Percentiles rank a stretch among this genome's conserved stretches.
phyloP scores from a whole-genome alignment of 2,329 filamentous ascomycete species.

The Paraphoma sp. region DNA sequence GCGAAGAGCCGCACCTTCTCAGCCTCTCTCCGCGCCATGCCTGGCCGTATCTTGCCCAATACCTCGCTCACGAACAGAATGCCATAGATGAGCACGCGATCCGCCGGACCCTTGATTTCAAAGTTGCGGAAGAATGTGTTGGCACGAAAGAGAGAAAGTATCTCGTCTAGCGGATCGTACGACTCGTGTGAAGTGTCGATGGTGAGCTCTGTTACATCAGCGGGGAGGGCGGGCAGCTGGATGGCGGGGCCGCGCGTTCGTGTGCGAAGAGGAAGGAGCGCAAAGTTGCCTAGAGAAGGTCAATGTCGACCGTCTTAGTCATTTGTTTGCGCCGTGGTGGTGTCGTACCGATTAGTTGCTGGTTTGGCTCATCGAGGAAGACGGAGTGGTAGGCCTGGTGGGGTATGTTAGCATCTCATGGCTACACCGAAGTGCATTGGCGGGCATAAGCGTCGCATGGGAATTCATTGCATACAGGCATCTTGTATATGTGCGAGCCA shows the following conservation, averaged over 20 bases:
- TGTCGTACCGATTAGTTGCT: constrained; percentile 66
- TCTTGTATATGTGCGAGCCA: constrained; percentile 42
- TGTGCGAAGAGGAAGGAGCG: constrained; percentile 91
- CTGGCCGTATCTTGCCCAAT: constrained; percentile 82
- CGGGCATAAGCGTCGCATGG: background rate
- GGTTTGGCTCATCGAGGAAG: constrained; percentile 82
- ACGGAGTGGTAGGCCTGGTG: constrained; percentile 95
- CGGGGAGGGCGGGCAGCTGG: constrained; percentile 69
- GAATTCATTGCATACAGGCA: constrained; percentile 52
- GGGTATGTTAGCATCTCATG: constrained; percentile 18
- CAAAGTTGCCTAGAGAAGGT: constrained; percentile 76
- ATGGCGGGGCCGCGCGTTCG: constrained; percentile 95
- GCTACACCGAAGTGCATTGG: background rate
- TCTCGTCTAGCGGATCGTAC: constrained; percentile 96
- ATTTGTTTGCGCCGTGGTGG: background rate
- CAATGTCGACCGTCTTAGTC: background rate
- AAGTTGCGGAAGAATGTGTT: constrained; percentile 99
- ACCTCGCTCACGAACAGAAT: constrained; percentile 95
- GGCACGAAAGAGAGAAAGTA: constrained; percentile 89
- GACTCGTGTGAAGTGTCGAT: constrained; percentile 85
- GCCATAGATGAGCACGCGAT: constrained; percentile 93
- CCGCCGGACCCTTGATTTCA: constrained; percentile 95
- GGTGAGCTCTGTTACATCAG: constrained; percentile 62
- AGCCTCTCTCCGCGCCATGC: constrained; percentile 68
- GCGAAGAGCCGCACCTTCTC: constrained; percentile 60